phyloP scores from a whole-genome alignment of 148 eudicot genomes.

The Polygonum maritimum region DNA sequence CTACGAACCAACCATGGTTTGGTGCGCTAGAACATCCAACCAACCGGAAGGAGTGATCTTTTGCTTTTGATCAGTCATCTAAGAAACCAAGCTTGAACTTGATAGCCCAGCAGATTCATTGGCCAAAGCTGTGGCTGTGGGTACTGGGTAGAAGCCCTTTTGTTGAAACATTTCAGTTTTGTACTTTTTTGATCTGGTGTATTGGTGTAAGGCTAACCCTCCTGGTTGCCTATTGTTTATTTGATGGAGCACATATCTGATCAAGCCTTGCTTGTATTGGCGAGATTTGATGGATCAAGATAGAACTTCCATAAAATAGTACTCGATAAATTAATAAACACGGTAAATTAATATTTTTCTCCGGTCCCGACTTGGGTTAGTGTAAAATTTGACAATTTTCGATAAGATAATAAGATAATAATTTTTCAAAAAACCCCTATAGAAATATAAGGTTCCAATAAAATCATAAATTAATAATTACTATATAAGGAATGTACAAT shows the following conservation, averaged over 20 bases:
- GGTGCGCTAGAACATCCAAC: background rate
- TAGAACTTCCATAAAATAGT: no score
- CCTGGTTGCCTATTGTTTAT: background rate
- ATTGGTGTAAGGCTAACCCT: slow-evolving; percentile 2
- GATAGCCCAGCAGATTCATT: background rate
- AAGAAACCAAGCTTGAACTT: background rate
- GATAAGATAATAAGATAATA: no score
- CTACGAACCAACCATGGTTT: slow-evolving; percentile 8
- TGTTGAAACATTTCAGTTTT: background rate
- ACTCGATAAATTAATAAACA: no score
- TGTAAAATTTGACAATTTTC: no score
- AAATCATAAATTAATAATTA: no score
- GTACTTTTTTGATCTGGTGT: background rate
- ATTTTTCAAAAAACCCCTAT: no score
- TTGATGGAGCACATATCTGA: background rate
- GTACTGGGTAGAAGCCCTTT: background rate
- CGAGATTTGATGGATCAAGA: background rate
- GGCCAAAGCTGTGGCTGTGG: background rate
- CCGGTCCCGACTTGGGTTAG: no score
- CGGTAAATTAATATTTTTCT: no score
- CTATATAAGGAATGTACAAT: no score
- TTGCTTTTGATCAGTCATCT: background rate
- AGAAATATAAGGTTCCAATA: no score
- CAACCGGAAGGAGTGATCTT: background rate
- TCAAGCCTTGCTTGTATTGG: slow-evolving; percentile 4